Percentiles rank a stretch among this genome's conserved stretches.
Evolutionary conservation across 75 land plant genomes (phyloP).

Genomic region (Azolla pinnata): DNA sequence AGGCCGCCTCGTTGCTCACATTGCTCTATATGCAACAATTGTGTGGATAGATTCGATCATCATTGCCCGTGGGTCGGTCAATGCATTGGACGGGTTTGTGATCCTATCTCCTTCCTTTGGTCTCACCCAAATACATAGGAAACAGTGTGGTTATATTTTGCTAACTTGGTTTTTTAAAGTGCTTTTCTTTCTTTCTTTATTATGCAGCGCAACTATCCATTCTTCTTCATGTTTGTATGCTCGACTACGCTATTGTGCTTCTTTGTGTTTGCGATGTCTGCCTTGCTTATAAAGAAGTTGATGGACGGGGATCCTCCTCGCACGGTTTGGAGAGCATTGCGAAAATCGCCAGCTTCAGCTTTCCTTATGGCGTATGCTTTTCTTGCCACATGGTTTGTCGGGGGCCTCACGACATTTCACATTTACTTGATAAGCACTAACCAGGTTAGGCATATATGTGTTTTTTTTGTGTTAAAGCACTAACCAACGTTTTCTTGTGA

Average conservation of each 20-base stretch:
- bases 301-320: slow-evolving; percentile 51
- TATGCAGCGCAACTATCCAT: slow-evolving; percentile 78
- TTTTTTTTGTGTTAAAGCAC: too few species aligned
- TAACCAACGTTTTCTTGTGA: too few species aligned
- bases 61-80: slow-evolving; percentile 96
- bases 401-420: slow-evolving; percentile 78
- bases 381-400: slow-evolving; percentile 77
- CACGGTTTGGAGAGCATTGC: slow-evolving; percentile 72
- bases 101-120: neutral
- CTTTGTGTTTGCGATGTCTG: slow-evolving; percentile 66
- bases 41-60: slow-evolving; percentile 84
- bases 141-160: too few species aligned
- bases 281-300: slow-evolving; percentile 61
- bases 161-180: neutral
- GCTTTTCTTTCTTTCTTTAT: neutral
- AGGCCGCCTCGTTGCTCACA: slow-evolving; percentile 79
- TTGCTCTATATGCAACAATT: slow-evolving; percentile 82
- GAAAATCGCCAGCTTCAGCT: slow-evolving; percentile 63
- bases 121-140: too few species aligned
- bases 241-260: slow-evolving; percentile 66
- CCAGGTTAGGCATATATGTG: slow-evolving; percentile 40
- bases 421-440: slow-evolving; percentile 65
- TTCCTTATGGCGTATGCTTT: slow-evolving; percentile 65
- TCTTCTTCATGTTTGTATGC: slow-evolving; percentile 66
- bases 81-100: slow-evolving; percentile 66